These are phyloP conservation scores for Vanrija sp. DNA, from an alignment of 1,284 basidiomycete species.

Conservation along the genomic window DNA sequence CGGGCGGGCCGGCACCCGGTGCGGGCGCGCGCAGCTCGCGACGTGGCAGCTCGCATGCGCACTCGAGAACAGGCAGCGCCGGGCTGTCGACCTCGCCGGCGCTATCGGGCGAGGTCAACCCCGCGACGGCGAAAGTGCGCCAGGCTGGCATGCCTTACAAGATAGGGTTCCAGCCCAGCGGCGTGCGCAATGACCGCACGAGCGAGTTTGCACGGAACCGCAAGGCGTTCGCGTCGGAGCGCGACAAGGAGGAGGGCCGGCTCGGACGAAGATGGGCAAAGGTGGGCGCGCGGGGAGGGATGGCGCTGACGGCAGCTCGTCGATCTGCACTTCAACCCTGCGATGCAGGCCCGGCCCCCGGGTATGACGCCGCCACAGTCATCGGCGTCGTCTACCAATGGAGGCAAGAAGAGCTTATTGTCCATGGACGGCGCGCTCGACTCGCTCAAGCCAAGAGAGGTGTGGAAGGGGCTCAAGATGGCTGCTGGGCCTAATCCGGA, in stretches of 20 bases:
- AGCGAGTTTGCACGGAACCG: slow-evolving; percentile 69
- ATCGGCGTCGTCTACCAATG: slow-evolving; percentile 7
- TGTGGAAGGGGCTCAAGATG: slow-evolving; percentile 54
- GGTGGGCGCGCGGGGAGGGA: slow-evolving; percentile 27
- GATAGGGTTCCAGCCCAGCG: slow-evolving; percentile 75
- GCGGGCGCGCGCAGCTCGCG: no score
- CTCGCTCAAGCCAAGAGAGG: slow-evolving; percentile 41
- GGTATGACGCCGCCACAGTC: slow-evolving; percentile 4
- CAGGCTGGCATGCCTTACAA: slow-evolving; percentile 57
- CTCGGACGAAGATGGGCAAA: slow-evolving; percentile 78
- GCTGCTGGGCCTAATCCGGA: slow-evolving; percentile 57
- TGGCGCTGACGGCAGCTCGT: slow-evolving; percentile 54
- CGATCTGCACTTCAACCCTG: slow-evolving; percentile 68
- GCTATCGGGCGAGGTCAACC: background rate
- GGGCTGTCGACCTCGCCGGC: background rate
- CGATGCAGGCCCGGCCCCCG: slow-evolving; percentile 12
- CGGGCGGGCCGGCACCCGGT: background rate
- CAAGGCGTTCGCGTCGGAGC: slow-evolving; percentile 56
- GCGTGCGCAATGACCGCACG: slow-evolving; percentile 65
- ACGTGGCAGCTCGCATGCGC: background rate
- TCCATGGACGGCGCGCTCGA: slow-evolving; percentile 26
- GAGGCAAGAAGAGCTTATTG: background rate
- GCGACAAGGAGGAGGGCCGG: slow-evolving; percentile 70
- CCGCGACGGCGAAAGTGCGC: background rate
- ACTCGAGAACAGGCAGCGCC: background rate